Conservation (phyloP, 2,329 filamentous ascomycete species). For the Colletotrichum falcatum region DNA sequence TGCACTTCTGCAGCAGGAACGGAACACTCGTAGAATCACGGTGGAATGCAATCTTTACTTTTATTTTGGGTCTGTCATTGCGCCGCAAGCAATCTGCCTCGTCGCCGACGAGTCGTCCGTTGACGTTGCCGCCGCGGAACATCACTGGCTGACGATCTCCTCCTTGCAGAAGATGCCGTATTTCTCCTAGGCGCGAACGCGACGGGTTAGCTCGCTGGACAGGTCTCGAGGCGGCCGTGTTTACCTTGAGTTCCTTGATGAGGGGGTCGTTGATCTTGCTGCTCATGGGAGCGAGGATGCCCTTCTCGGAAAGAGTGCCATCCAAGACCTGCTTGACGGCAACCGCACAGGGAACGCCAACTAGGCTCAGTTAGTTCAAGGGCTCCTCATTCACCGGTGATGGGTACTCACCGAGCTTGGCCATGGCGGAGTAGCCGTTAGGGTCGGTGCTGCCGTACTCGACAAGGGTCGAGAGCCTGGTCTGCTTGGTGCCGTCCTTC, state of each 20-base stretch:
- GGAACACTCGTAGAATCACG: neutral
- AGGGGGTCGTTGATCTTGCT: slow-evolving; percentile 78
- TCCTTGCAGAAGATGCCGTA: slow-evolving; percentile 7
- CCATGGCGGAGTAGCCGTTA: slow-evolving; percentile 71
- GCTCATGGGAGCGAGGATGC: slow-evolving; percentile 82
- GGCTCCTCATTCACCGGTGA: slow-evolving; percentile 77
- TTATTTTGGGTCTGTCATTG: neutral
- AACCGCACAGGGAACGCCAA: slow-evolving; percentile 74
- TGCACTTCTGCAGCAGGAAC: neutral
- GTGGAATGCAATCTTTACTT: neutral
- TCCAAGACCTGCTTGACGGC: slow-evolving; percentile 51
- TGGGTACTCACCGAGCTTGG: slow-evolving; percentile 12
- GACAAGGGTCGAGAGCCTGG: slow-evolving; percentile 81
- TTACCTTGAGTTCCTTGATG: slow-evolving; percentile 80
- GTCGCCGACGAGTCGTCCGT: neutral
- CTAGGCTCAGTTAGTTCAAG: slow-evolving; percentile 59
- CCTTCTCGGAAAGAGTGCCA: slow-evolving; percentile 78
- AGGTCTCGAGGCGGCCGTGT: slow-evolving; percentile 60
- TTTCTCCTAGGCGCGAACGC: neutral
- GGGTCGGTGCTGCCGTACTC: slow-evolving; percentile 79
- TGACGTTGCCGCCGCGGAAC: neutral
- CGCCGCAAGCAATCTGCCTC: no score
- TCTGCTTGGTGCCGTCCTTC: slow-evolving; percentile 82
- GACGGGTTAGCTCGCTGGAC: neutral
- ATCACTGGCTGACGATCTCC: slow-evolving; percentile 1